Base-by-base conservation (phyloP, 2,329 filamentous ascomycete genomes). In the Huntiella bhutanensis region DNA sequence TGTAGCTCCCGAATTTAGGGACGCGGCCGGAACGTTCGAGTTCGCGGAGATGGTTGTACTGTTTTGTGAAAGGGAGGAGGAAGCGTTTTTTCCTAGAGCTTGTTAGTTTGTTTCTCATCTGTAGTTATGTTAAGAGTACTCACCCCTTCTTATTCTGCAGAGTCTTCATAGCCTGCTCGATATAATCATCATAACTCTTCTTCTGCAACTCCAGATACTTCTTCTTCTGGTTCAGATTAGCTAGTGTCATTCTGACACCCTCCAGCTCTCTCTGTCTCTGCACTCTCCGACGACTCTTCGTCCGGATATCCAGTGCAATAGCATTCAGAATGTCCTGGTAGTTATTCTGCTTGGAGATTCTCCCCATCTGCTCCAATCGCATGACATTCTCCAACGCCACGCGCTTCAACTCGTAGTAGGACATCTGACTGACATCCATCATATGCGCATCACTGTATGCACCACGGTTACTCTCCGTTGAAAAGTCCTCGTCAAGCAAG, bases 281-380 rank as follows among this genome's bases (percentile, higher is more conserved):
- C 39, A 98, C 80, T 48, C 91, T 75, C 49, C 92, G 77, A 35
- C 87, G 80, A 62, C 93, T 93, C 71, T 98, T 98, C 51, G 87
- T 94, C 40, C 92, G 81, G 58, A 98, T 98, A 58, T 98, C 91
- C 48, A 92, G 73, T 2, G 91, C 91, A 56, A 98, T 95, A 52
- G 86, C 85, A 58, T 98, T 98, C 53, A 98, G 73, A n/a, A 98
- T 73, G 58, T 98, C 91, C 63, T 98, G 91, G 63, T 96, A 98
- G 58, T 83, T 77, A 62, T 98, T 96, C 57, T 86, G 70, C 58
- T 75, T 75, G n/a, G 80, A 86, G 54, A 98, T 87, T 56, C 87
- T 81, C 49, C 87, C 87, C 57, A 81, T 72, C 53, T 83, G 77
- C 63, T 98, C 88, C 35, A 98, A 73, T 12, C 76, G 73, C 64